phyloP scores from a whole-genome alignment of 2,329 filamentous ascomycete species.

The Trichoderma guizhouense region DNA sequence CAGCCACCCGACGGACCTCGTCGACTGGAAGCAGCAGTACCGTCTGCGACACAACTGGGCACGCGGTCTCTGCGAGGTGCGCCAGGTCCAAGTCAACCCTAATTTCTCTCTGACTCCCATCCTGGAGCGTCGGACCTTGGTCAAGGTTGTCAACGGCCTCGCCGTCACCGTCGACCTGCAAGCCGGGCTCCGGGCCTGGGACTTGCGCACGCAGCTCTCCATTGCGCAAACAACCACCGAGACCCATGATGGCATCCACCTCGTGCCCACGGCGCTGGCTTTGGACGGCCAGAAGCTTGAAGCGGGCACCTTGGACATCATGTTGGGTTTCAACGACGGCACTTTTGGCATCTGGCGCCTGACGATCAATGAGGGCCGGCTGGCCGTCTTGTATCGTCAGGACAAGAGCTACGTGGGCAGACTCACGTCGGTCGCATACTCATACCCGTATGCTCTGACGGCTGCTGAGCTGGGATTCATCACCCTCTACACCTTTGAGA shows the following conservation, averaged over 20 bases:
- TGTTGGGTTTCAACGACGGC: constrained; percentile 69
- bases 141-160: constrained; percentile 72
- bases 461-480: constrained; percentile 72
- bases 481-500: constrained; percentile 68
- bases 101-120: constrained; percentile 31
- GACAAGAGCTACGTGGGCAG: constrained; percentile 60
- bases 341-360: constrained; percentile 68
- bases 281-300: constrained; percentile 54
- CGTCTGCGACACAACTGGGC: constrained; percentile 90
- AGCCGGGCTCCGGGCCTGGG: constrained; percentile 75
- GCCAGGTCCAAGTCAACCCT: constrained; percentile 63
- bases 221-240: constrained; percentile 49
- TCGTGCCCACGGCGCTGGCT: constrained; percentile 59
- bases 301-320: constrained; percentile 52
- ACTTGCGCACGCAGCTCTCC: constrained; percentile 59
- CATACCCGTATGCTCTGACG: constrained; percentile 72
- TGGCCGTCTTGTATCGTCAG: constrained; percentile 57
- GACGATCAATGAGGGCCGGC: constrained; percentile 38
- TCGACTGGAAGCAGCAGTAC: constrained; percentile 88
- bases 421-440: constrained; percentile 67
- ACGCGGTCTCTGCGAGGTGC: constrained; percentile 73
- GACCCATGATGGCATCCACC: constrained; percentile 22
- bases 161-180: constrained; percentile 71
- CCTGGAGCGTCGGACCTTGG: constrained; percentile 56
- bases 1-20: constrained; percentile 31